Conservation (phyloP, 352 stramenopile species). For the Plasmopara viticola region DNA sequence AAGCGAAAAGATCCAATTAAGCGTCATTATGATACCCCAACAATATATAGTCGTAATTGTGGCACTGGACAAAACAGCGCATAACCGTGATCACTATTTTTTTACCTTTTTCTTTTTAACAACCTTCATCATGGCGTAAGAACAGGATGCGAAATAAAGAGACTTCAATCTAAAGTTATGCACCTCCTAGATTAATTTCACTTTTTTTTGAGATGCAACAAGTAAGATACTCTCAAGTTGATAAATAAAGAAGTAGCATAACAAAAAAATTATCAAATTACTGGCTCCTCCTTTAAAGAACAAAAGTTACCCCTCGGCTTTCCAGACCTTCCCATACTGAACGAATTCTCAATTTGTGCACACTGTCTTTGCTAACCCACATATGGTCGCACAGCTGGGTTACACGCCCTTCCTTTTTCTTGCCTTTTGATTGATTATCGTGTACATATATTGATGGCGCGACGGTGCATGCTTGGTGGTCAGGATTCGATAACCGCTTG, state of each 20-base stretch:
- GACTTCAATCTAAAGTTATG: too few relatives aligned
- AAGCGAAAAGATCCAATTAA: too few relatives aligned
- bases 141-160: too few relatives aligned
- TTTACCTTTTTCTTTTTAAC: too few relatives aligned
- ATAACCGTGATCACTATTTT: too few relatives aligned
- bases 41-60: too few relatives aligned
- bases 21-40: too few relatives aligned
- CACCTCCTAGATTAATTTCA: too few relatives aligned
- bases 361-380: slow-evolving; percentile 6
- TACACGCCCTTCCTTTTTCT: slow-evolving; percentile 26
- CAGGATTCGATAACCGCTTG: slow-evolving; percentile 19
- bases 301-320: slow-evolving; percentile 35
- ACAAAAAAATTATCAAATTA: slow-evolving; percentile 35
- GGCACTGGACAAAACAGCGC: too few relatives aligned
- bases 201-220: too few relatives aligned
- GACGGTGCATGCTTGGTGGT: slow-evolving; percentile 20
- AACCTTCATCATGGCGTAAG: too few relatives aligned
- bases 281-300: slow-evolving; percentile 25
- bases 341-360: slow-evolving; percentile 29
- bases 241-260: slow-evolving; percentile 5
- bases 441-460: slow-evolving; percentile 36
- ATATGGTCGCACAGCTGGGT: slow-evolving; percentile 11
- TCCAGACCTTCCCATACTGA: slow-evolving; percentile 11
- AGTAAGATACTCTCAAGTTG: too few relatives aligned
- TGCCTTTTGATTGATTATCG: slow-evolving; percentile 33